phyloP scores from a whole-genome alignment of 2,329 filamentous ascomycete genomes.

The Cladosporium sp. region DNA sequence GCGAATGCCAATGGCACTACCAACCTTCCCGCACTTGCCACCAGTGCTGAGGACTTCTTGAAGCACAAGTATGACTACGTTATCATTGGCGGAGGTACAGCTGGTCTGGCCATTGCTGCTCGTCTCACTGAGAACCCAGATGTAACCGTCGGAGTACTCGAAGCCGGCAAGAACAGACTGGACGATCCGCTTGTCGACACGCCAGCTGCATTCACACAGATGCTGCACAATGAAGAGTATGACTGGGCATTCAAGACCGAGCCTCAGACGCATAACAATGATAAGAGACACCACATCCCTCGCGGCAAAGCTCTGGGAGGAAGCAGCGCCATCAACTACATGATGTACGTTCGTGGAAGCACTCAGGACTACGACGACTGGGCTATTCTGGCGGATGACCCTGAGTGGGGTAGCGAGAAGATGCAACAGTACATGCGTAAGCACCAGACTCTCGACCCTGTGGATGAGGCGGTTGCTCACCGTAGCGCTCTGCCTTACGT shows the following conservation, averaged over 20 bases:
- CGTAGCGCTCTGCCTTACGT: slow-evolving; percentile 28
- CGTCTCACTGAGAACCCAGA: slow-evolving; percentile 28
- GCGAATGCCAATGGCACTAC: slow-evolving; percentile 15
- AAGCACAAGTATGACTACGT: slow-evolving; percentile 27
- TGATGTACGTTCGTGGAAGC: slow-evolving; percentile 41
- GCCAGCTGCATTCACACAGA: slow-evolving; percentile 20
- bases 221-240: slow-evolving; percentile 14
- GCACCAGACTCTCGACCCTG: slow-evolving; percentile 34
- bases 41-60: slow-evolving; percentile 23
- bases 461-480: slow-evolving; percentile 25
- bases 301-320: slow-evolving; percentile 37
- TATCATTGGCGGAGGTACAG: slow-evolving; percentile 29
- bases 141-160: slow-evolving; percentile 30
- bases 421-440: slow-evolving; percentile 43
- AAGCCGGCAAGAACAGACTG: slow-evolving; percentile 26
- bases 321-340: slow-evolving; percentile 36
- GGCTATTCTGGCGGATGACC: slow-evolving; percentile 38
- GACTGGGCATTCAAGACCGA: slow-evolving; percentile 28
- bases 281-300: slow-evolving; percentile 21
- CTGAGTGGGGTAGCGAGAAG: slow-evolving; percentile 43
- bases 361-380: slow-evolving; percentile 45
- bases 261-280: slow-evolving; percentile 20
- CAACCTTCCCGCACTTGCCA: slow-evolving; percentile 23
- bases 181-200: slow-evolving; percentile 22
- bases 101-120: slow-evolving; percentile 28